Evolutionary conservation across 2,329 filamentous ascomycete genomes (phyloP).

Genomic region (Diplodia sapinea): DNA sequence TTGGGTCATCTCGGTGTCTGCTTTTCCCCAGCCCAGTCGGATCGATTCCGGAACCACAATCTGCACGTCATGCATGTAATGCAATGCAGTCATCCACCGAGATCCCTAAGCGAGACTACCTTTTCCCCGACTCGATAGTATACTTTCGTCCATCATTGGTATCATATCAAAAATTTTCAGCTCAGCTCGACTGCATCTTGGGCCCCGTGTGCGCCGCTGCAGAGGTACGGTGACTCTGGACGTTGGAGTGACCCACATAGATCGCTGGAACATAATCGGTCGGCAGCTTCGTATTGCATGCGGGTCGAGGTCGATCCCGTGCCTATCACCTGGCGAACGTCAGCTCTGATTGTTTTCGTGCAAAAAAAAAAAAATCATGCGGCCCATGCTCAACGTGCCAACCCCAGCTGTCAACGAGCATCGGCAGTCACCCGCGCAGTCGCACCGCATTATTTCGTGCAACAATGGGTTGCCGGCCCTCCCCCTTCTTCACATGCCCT

Average conservation of each 20-base stretch:
- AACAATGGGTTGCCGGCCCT: conserved; percentile 3
- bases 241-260: not conserved
- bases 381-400: not conserved
- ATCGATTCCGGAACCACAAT: conserved; percentile 22
- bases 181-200: not conserved
- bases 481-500: conserved; percentile 5
- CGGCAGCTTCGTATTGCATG: conserved; percentile 9
- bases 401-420: not conserved
- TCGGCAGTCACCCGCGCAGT: not conserved
- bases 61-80: conserved; percentile 27
- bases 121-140: conserved; percentile 19
- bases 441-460: conserved; percentile 19
- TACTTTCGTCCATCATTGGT: conserved; percentile 11
- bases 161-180: not conserved
- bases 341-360: conserved; percentile 1
- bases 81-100: conserved; percentile 28
- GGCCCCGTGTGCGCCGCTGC: not conserved
- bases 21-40: conserved; percentile 25
- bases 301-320: not conserved
- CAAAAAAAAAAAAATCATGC: not conserved
- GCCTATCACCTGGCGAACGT: not conserved
- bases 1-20: not conserved
- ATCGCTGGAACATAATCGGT: not conserved
- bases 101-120: conserved; percentile 18
- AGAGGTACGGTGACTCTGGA: not conserved